These are phyloP conservation scores for Peziza echinospora DNA, from an alignment of 495 filamentous ascomycete genomes.

Conservation along the genomic window DNA sequence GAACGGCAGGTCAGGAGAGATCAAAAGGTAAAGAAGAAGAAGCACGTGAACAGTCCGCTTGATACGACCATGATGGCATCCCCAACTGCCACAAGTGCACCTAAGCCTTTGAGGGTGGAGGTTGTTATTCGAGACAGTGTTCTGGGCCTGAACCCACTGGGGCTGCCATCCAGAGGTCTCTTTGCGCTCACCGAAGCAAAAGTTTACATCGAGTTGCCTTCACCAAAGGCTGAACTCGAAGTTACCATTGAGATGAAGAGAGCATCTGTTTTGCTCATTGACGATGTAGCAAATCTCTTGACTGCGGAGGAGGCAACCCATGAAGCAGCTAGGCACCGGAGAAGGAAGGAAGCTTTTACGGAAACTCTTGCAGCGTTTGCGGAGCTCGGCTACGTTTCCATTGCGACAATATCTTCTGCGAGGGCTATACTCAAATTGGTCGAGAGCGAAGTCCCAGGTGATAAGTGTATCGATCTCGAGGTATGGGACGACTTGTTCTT, in stretches of 20 bases:
- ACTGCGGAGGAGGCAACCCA: neutral
- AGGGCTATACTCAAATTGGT: slow-evolving; percentile 38
- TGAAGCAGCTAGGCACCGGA: slow-evolving; percentile 15
- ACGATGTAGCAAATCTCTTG: slow-evolving; percentile 38
- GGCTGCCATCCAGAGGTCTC: slow-evolving; percentile 46
- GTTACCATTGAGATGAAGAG: slow-evolving; percentile 49
- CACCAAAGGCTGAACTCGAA: slow-evolving; percentile 31
- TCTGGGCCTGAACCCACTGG: slow-evolving; percentile 67
- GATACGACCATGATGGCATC: neutral
- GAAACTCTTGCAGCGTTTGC: slow-evolving; percentile 46
- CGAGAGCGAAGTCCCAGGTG: slow-evolving; percentile 28
- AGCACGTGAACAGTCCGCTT: slow-evolving; percentile 4
- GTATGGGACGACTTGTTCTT: slow-evolving; percentile 67
- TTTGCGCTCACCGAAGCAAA: slow-evolving; percentile 58
- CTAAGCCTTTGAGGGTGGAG: slow-evolving; percentile 38
- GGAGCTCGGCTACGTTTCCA: slow-evolving; percentile 53
- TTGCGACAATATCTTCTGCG: slow-evolving; percentile 66
- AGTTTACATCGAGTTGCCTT: slow-evolving; percentile 39
- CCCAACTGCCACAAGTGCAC: neutral
- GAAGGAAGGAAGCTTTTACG: slow-evolving; percentile 12
- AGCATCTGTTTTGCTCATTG: slow-evolving; percentile 61
- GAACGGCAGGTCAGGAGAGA: slow-evolving; percentile 24
- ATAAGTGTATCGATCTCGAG: slow-evolving; percentile 55
- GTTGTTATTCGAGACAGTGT: slow-evolving; percentile 56
- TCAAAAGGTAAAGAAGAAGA: slow-evolving; percentile 18